Conservation (phyloP, 2,329 filamentous ascomycete species). For the Penicillium decumbens region DNA sequence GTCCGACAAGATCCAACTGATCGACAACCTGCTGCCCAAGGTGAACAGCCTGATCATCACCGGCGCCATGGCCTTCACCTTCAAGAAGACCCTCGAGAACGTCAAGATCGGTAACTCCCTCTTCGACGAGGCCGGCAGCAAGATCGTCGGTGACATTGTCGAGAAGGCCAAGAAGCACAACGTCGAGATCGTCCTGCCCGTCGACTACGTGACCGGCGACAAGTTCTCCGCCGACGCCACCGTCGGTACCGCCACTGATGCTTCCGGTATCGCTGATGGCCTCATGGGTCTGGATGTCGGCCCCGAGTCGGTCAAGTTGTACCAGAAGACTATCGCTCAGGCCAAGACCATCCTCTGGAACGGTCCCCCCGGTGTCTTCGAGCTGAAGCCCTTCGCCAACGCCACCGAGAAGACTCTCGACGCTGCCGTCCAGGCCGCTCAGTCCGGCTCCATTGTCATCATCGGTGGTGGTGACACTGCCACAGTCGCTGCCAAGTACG, state of each 20-base stretch:
- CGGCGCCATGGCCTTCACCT: slow-evolving; percentile 98
- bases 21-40: slow-evolving; percentile 97
- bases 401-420: slow-evolving; percentile 92
- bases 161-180: slow-evolving; percentile 96
- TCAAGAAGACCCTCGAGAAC: slow-evolving; percentile 96
- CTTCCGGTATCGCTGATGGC: slow-evolving; percentile 86
- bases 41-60: slow-evolving; percentile 95
- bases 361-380: slow-evolving; percentile 93
- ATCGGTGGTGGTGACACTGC: slow-evolving; percentile 98
- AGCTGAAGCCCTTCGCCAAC: slow-evolving; percentile 88
- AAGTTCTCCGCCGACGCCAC: slow-evolving; percentile 86
- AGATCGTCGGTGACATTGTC: slow-evolving; percentile 81
- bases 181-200: slow-evolving; percentile 89
- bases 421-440: slow-evolving; percentile 73
- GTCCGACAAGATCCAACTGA: slow-evolving; percentile 98
- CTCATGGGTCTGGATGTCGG: slow-evolving; percentile 98
- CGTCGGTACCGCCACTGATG: slow-evolving; percentile 75
- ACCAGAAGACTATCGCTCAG: slow-evolving; percentile 78
- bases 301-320: slow-evolving; percentile 79
- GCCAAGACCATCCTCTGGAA: slow-evolving; percentile 99
- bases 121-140: slow-evolving; percentile 88
- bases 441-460: slow-evolving; percentile 90
- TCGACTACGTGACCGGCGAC: slow-evolving; percentile 94
- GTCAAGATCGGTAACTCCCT: slow-evolving; percentile 85
- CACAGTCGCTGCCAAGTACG: slow-evolving; percentile 95